Base-by-base conservation (phyloP, 768 basidiomycete genomes). In the Podaxis pistillaris region DNA sequence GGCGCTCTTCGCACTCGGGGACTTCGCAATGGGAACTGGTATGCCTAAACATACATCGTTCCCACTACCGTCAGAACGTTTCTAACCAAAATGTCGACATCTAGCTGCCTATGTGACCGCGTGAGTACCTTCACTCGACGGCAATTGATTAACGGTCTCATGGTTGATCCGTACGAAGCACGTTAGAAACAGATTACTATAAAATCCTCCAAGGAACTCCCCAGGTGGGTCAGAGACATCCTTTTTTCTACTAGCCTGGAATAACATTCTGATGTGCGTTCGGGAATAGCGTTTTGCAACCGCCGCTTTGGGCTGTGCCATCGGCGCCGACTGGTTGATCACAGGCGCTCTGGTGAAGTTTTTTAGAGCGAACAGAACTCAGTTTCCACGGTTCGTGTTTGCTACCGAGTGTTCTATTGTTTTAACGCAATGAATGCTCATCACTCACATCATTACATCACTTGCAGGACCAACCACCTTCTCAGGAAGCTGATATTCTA, bases 291-390 rank as follows among this genome's bases (percentile, higher is more conserved):
- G 22, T 17, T 54, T 47, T 24, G 60, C 60, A 47, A 62, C 53
- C 2, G 60, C 53, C 17, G 60, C 60, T 47, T 30, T 62, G 0
- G 30, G 17, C 15, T 62, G 60, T 24, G 60, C 60, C 19, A 24
- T 62, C 13, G 60, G 60, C 7, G 60, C 60, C 19, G 60, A 62
- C 41, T 62, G 60, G 60, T 24, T 62, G 22, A 62, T 62, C 53
- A 62, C 60, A 11, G 41, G 15, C 2, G n/a, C 60, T 30, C 41
- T 62, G 1, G 60, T 62, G n/a, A 37, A 49, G 26, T 62, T 62
- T 51, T 49, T 62, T 40, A 54, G 33, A 22, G 30, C 46, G 8
- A 62, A 47, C 41, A 54, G 36, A 24, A 46, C n/a, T 19, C 17
- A 55, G 3, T 62, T 54, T 37, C 60, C 52, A 36, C 24, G 41